Evolutionary conservation across 306 rosid genomes (phyloP), one percentile per base, ranked within the genome.

Genomic region (Vachellia collinsii): DNA sequence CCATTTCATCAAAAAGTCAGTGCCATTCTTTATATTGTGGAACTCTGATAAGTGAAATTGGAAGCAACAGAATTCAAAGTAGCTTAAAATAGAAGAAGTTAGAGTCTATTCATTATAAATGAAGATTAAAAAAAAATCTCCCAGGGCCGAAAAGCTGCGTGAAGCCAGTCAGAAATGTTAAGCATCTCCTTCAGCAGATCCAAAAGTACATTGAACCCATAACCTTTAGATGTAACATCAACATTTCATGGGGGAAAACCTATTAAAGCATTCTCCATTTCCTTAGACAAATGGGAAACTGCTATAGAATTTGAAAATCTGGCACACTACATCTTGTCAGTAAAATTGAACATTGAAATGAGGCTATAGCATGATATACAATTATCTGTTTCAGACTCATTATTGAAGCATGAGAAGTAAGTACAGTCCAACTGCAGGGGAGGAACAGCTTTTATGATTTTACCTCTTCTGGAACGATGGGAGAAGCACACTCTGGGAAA

Each of bases 401-500:
- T 70, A 67, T 80, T 37, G 42, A 75, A 76, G 80, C 70, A 59
- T 34, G 68, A 76, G 10, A 50, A 80, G 51, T 77, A 43, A 66
- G 42, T 41, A 19, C 65, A 41, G 66, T 38, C 25, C 4, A 43
- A 69, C 73, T 48, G 48, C 50, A 43, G 62, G 56, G 74, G 54
- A 74, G 75, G 80, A 69, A 77, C 50, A 71, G 51, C 51, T 75
- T 66, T 68, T 75, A 91, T 43, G n/a, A 13, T 50, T 50, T 72
- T 77, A 91, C 99, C 99, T 95, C 99, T 87, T 95, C 99, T 12
- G 94, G 98, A 76, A 95, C 92, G 75, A 95, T 83, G 17, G 92
- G 91, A 73, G 98, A 95, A 48, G 97, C 92, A 85, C 98, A 95
- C 83, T 95, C 99, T 20, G 98, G 98, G 84, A 95, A 93, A 89